A percentile compares a stretch with the other conserved stretches of the same genome.
Evolutionary conservation across 2,329 filamentous ascomycete genomes (phyloP).

Genomic region (Ophiosphaerella herpotricha): DNA sequence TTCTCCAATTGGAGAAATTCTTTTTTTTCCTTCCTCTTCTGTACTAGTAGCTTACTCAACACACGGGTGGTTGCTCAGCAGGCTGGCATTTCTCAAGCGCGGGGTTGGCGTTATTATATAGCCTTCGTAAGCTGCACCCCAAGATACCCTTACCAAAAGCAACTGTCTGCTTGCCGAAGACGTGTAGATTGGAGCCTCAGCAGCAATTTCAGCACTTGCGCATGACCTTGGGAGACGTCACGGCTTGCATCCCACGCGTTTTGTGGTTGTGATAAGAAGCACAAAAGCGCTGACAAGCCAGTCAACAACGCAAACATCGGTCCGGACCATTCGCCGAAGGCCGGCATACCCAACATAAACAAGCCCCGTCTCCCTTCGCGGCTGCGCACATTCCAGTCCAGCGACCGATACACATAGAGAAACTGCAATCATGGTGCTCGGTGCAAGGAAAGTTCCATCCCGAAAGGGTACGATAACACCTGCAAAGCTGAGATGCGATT

Average conservation of each 20-base stretch:
- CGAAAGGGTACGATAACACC: slow-evolving; percentile 69
- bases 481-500: neutral
- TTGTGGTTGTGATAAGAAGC: slow-evolving; percentile 1
- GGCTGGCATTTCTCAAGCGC: slow-evolving; percentile 12
- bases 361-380: neutral
- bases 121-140: slow-evolving; percentile 19
- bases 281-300: slow-evolving; percentile 8
- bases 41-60: slow-evolving; percentile 9
- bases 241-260: slow-evolving; percentile 7
- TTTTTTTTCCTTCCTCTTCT: neutral
- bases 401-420: slow-evolving; percentile 5
- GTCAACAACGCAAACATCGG: neutral
- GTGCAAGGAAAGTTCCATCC: slow-evolving; percentile 67
- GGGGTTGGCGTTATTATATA: slow-evolving; percentile 18
- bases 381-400: neutral
- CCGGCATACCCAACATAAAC: neutral
- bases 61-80: slow-evolving; percentile 6
- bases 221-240: slow-evolving; percentile 10
- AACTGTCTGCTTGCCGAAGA: slow-evolving; percentile 19
- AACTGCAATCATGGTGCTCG: slow-evolving; percentile 64
- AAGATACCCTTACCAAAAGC: slow-evolving; percentile 16
- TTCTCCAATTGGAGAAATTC: slow-evolving; percentile 6
- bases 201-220: slow-evolving; percentile 6
- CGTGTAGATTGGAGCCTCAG: slow-evolving; percentile 8
- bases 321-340: neutral